These are phyloP conservation scores for Talaromyces thailandensis DNA, from an alignment of 495 filamentous ascomycete genomes.

Conservation along the genomic window DNA sequence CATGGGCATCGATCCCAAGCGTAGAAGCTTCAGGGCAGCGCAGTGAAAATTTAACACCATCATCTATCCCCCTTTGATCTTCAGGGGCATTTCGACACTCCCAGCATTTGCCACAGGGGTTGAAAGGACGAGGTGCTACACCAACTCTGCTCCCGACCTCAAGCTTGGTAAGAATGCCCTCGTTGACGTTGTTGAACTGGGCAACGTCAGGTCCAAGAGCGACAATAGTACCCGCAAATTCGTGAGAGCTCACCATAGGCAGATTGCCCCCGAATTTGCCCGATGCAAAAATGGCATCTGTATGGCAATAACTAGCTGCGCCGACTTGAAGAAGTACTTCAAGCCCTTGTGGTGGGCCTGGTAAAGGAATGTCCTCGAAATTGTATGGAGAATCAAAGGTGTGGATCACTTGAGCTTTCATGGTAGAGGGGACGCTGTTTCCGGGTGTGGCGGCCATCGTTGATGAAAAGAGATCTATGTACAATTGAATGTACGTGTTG, in stretches of 20 bases:
- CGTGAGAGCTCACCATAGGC: slow-evolving; percentile 48
- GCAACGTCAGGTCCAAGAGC: slow-evolving; percentile 31
- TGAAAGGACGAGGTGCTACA: neutral
- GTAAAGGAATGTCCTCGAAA: slow-evolving; percentile 36
- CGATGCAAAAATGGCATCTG: slow-evolving; percentile 41
- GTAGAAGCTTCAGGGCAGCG: slow-evolving; percentile 8
- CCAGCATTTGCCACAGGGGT: slow-evolving; percentile 6
- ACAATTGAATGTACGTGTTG: neutral
- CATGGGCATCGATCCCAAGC: slow-evolving; percentile 19
- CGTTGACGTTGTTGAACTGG: neutral
- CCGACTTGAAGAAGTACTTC: slow-evolving; percentile 50
- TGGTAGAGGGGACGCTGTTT: neutral
- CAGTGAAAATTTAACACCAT: neutral
- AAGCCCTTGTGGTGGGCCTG: slow-evolving; percentile 21
- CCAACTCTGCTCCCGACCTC: neutral
- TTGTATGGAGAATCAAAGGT: slow-evolving; percentile 41
- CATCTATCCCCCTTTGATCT: neutral
- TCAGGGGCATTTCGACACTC: slow-evolving; percentile 5
- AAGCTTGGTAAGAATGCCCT: slow-evolving; percentile 28
- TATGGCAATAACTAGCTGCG: slow-evolving; percentile 53
- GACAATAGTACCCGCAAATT: slow-evolving; percentile 48
- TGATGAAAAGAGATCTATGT: neutral
- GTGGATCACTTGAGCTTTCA: neutral
- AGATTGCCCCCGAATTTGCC: slow-evolving; percentile 34
- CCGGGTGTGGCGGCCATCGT: neutral